Evolutionary conservation across 306 rosid genomes (phyloP), one percentile per base, ranked within the genome.

Genomic region (Mimosa bimucronata): DNA sequence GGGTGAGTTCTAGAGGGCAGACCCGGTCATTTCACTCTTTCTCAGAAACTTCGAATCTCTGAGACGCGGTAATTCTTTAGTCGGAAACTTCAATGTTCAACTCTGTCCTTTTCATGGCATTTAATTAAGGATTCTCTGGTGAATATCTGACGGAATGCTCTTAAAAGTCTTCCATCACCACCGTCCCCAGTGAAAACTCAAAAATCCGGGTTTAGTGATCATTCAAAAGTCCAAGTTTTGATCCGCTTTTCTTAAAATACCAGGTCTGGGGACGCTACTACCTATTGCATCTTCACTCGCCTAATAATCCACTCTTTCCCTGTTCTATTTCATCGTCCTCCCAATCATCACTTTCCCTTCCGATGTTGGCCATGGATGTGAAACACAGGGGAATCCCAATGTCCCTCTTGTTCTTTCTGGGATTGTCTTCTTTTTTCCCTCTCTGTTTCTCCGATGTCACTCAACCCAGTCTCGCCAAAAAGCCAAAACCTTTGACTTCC

Each of bases 391-490:
- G 79, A 65, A 3, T 74, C 11, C 71, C 85, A 61, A 41, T 82
- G 45, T 12, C 50, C 2, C 3, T 77, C 73, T 70, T 80, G 0
- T n/a, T 88, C 72, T 26, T 84, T 77, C 62, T 82, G 61, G 53
- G 81, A 21, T 30, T 88, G 52, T 83, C 86, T 15, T 42, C 86
- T 55, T 52, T 61, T 80, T 75, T 86, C 26, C 57, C 84, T 14
- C 28, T 58, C 19, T 64, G 70, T 81, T 85, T 90, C 80, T 87
- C 92, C 1, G 82, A 70, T 50, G 73, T 79, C 73, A 53, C 75
- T 70, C 90, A 80, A 21, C 46, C 80, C 46, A 76, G 19, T 45
- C 37, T n/a, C 69, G 38, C 13, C 25, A 70, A 52, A 11, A 80
- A 77, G 64, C 14, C 55, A 1, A 14, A 1, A 58, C 66, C 3